Percentiles rank a stretch among this genome's conserved stretches.
phyloP scores from a whole-genome alignment of 1,139 yeast genomes.

The Pichia sp. region DNA sequence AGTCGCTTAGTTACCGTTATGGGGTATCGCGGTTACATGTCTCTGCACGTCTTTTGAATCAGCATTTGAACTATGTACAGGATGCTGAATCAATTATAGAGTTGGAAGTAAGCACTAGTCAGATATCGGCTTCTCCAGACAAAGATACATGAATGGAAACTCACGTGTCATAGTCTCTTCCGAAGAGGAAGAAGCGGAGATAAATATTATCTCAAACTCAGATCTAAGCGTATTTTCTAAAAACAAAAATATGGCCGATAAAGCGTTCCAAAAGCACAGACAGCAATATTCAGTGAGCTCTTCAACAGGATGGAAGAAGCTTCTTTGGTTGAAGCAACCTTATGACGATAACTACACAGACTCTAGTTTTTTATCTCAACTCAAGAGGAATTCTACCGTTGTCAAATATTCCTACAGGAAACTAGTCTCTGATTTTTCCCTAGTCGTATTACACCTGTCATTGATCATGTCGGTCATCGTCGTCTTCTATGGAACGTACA shows the following conservation, averaged over 20 bases:
- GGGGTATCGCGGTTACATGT: neutral
- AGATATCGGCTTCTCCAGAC: neutral
- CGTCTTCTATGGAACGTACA: conserved; percentile 57
- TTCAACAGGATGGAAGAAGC: conserved; percentile 59
- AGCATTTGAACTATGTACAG: too few relatives aligned
- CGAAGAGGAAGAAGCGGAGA: conserved; percentile 7
- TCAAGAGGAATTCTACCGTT: conserved; percentile 73
- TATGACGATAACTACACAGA: conserved; percentile 93
- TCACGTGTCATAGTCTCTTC: neutral
- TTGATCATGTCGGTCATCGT: conserved; percentile 55
- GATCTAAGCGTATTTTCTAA: neutral
- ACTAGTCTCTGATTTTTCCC: conserved; percentile 62
- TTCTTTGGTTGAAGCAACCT: conserved; percentile 81
- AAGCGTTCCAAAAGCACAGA: neutral
- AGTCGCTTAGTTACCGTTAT: neutral
- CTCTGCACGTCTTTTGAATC: neutral
- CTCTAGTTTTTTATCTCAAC: conserved; percentile 67
- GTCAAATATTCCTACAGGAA: conserved; percentile 60
- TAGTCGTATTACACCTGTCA: conserved; percentile 63
- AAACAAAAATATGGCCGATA: neutral
- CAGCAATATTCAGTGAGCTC: conserved; percentile 1
- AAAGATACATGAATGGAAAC: neutral
- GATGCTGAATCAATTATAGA: neutral
- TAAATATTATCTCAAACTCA: neutral
- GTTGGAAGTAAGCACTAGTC: neutral